Conservation (phyloP, 2,329 filamentous ascomycete genomes). For the Trichoderma koningiopsis region DNA sequence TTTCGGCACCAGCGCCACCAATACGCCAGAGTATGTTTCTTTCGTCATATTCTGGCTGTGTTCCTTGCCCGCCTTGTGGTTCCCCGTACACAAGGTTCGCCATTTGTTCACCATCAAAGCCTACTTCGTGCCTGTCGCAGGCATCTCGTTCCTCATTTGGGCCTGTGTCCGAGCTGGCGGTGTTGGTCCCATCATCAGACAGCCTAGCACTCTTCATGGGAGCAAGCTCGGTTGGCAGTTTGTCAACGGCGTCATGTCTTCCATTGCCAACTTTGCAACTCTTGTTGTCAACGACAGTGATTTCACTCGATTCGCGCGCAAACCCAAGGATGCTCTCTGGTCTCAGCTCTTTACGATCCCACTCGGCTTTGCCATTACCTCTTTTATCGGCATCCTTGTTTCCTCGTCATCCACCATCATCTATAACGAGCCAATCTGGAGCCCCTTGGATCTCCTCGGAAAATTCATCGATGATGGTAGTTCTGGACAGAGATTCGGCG, state of each 20-base stretch:
- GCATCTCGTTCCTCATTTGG: conserved; percentile 86
- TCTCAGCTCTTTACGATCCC: conserved; percentile 78
- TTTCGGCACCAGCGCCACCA: conserved; percentile 66
- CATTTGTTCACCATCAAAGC: conserved; percentile 92
- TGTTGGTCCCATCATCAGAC: conserved; percentile 77
- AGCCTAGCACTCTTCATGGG: conserved; percentile 64
- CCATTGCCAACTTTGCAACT: conserved; percentile 88
- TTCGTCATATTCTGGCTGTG: conserved; percentile 87
- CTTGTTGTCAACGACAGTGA: conserved; percentile 83
- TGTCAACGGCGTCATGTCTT: conserved; percentile 82
- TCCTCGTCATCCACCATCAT: conserved; percentile 72
- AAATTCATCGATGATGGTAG: conserved; percentile 69
- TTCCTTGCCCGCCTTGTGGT: conserved; percentile 83
- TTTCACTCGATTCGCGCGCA: conserved; percentile 79
- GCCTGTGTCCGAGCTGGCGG: conserved; percentile 78
- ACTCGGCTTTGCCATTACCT: conserved; percentile 72
- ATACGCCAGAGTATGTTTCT: conserved; percentile 72
- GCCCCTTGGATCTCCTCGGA: conserved; percentile 68
- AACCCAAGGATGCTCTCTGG: conserved; percentile 75
- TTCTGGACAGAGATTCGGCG: conserved; percentile 69
- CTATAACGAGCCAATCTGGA: conserved; percentile 70
- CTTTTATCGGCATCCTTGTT: conserved; percentile 80
- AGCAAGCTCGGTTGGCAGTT: conserved; percentile 77
- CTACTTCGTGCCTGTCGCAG: conserved; percentile 79
- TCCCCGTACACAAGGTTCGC: conserved; percentile 83